These are phyloP conservation scores for Trichoderma semiorbis DNA, from an alignment of 2,329 filamentous ascomycete species.

Conservation along the genomic window DNA sequence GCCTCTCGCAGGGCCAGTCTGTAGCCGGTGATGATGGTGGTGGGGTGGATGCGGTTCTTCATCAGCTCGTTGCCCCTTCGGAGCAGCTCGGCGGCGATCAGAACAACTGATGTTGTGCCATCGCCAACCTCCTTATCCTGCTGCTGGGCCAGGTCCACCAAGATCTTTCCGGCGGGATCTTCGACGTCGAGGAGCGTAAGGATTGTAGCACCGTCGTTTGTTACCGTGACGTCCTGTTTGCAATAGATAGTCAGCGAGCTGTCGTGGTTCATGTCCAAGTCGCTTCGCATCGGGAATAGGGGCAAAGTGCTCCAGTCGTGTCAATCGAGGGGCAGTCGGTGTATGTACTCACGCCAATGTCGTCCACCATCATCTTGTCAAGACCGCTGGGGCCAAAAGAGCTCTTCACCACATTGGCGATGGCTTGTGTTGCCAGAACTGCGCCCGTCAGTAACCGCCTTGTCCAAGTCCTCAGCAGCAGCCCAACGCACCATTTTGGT, in stretches of 20 bases:
- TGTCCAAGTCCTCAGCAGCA: slow-evolving; percentile 17
- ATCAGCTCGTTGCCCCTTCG: slow-evolving; percentile 94
- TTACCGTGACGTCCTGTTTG: slow-evolving; percentile 87
- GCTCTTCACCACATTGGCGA: slow-evolving; percentile 98
- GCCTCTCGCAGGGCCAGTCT: slow-evolving; percentile 91
- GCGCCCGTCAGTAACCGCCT: slow-evolving; percentile 22
- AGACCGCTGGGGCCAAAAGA: slow-evolving; percentile 96
- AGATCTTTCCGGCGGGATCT: slow-evolving; percentile 95
- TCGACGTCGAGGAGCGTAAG: slow-evolving; percentile 93
- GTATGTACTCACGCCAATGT: slow-evolving; percentile 72
- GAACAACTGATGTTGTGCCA: slow-evolving; percentile 94
- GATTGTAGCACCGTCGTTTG: slow-evolving; percentile 97
- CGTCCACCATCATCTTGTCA: slow-evolving; percentile 99
- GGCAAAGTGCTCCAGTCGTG: slow-evolving; percentile 1
- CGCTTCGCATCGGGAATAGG: not conserved
- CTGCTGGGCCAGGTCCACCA: slow-evolving; percentile 95
- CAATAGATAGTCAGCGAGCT: slow-evolving; percentile 19
- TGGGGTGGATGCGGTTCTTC: slow-evolving; percentile 99
- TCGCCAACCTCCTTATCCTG: slow-evolving; percentile 99
- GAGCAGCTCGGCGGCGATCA: slow-evolving; percentile 94
- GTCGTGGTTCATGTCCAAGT: not conserved
- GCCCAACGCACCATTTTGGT: slow-evolving; percentile 74
- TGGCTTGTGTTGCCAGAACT: slow-evolving; percentile 94
- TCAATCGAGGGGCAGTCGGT: not conserved
- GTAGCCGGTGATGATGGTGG: slow-evolving; percentile 98